Conservation (phyloP, 75 land plant species). For the Isoetes taiwanensis region DNA sequence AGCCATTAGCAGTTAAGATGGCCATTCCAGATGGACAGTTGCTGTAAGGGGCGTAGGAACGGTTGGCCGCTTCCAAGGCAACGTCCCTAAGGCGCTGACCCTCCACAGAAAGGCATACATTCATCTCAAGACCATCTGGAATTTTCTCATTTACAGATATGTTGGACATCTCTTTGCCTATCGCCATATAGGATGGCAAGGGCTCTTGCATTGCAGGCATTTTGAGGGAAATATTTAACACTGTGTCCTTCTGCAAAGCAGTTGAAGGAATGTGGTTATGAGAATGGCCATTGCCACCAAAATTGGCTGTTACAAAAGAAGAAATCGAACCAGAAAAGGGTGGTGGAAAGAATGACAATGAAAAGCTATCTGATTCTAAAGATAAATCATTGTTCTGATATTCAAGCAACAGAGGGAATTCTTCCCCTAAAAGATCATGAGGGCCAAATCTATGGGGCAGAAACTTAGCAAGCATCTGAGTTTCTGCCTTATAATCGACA, state of each 20-base stretch:
- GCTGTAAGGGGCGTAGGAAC: slow-evolving; percentile 87
- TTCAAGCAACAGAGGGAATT: slow-evolving; percentile 64
- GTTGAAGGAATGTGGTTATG: background rate
- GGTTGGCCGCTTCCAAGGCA: slow-evolving; percentile 67
- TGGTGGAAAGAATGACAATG: no score
- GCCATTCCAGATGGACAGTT: slow-evolving; percentile 76
- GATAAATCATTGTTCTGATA: slow-evolving; percentile 27
- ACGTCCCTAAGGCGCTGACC: slow-evolving; percentile 22
- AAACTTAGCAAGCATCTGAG: slow-evolving; percentile 30
- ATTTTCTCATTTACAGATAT: no score
- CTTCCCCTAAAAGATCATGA: slow-evolving; percentile 47
- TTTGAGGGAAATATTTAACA: no score
- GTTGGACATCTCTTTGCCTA: no score
- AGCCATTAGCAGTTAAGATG: slow-evolving; percentile 36
- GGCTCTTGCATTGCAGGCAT: no score
- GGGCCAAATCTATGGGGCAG: slow-evolving; percentile 81
- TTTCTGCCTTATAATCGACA: slow-evolving; percentile 22
- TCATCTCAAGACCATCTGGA: no score
- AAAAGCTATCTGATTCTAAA: no score
- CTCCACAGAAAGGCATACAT: no score
- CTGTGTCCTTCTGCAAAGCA: background rate
- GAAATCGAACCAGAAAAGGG: no score
- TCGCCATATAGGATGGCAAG: no score
- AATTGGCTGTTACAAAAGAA: no score
- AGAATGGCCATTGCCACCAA: background rate